Evolutionary conservation across 1,284 basidiomycete species (phyloP).

Genomic region (Puccinia brachypodii): DNA sequence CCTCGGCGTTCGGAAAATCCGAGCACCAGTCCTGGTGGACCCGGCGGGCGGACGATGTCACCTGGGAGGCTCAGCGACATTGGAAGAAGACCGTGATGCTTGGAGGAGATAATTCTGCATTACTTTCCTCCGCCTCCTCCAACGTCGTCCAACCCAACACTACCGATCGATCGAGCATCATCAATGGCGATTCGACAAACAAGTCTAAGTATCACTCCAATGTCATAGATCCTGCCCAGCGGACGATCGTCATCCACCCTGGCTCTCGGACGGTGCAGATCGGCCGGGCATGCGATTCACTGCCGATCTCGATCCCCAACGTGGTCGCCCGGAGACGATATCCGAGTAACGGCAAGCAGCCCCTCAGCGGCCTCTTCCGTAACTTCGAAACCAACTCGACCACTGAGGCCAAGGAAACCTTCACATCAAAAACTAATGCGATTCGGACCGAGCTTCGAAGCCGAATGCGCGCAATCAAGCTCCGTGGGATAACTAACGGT

Average conservation of each 20-base stretch:
- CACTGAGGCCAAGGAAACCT: conserved; percentile 60
- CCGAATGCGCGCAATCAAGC: conserved; percentile 82
- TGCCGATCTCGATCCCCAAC: conserved; percentile 70
- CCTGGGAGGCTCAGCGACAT: conserved; percentile 45
- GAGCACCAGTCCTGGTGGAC: conserved; percentile 50
- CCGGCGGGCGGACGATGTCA: conserved; percentile 36
- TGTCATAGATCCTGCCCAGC: conserved; percentile 40
- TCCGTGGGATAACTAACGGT: conserved; percentile 72
- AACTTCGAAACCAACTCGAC: conserved; percentile 9
- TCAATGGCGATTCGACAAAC: not conserved
- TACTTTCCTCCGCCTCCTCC: conserved; percentile 1
- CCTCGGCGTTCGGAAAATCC: conserved; percentile 47
- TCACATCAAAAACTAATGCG: conserved; percentile 71
- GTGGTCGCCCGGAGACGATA: conserved; percentile 66
- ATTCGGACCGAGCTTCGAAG: conserved; percentile 74
- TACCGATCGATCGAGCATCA: not conserved
- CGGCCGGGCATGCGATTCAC: conserved; percentile 84
- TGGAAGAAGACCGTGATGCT: conserved; percentile 49
- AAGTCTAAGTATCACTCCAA: not conserved
- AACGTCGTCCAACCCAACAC: not conserved
- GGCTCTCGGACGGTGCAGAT: conserved; percentile 84
- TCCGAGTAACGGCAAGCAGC: not conserved
- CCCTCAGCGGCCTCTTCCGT: conserved; percentile 10
- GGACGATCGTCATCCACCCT: conserved; percentile 81
- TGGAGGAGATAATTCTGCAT: conserved; percentile 25